Conservation (phyloP, 2,329 filamentous ascomycete species). For the Colletotrichum truncatum region DNA sequence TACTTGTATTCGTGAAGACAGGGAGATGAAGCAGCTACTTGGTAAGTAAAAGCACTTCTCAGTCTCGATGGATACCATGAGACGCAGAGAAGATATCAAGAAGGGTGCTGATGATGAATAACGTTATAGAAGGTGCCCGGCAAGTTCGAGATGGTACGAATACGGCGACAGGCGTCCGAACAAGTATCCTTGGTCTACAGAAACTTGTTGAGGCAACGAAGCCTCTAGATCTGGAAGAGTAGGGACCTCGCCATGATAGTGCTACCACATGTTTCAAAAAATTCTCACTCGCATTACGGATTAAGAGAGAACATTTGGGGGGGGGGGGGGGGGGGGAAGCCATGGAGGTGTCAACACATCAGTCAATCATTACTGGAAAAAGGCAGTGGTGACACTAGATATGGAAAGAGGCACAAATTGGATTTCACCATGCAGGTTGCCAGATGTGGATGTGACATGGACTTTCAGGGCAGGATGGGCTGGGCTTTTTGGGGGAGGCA, state of each 20-base stretch:
- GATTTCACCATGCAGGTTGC: not conserved
- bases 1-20: constrained; percentile 26
- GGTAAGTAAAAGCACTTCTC: too few species aligned
- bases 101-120: not conserved
- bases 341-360: too few species aligned
- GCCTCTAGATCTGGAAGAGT: constrained; percentile 13
- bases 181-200: constrained; percentile 23
- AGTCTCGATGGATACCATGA: too few species aligned
- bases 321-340: too few species aligned
- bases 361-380: too few species aligned
- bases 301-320: too few species aligned
- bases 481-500: not conserved
- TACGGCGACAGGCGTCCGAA: constrained; percentile 13
- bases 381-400: not conserved
- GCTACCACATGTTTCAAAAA: too few species aligned
- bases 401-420: not conserved
- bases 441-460: constrained; percentile 4
- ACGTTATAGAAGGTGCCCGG: not conserved
- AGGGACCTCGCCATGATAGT: not conserved
- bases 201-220: constrained; percentile 20
- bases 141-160: not conserved
- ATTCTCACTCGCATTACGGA: too few species aligned
- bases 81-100: not conserved
- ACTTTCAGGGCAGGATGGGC: constrained; percentile 1
- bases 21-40: not conserved